These are phyloP conservation scores for Trifolium repens DNA, from an alignment of 306 rosid species.

Conservation along the genomic window DNA sequence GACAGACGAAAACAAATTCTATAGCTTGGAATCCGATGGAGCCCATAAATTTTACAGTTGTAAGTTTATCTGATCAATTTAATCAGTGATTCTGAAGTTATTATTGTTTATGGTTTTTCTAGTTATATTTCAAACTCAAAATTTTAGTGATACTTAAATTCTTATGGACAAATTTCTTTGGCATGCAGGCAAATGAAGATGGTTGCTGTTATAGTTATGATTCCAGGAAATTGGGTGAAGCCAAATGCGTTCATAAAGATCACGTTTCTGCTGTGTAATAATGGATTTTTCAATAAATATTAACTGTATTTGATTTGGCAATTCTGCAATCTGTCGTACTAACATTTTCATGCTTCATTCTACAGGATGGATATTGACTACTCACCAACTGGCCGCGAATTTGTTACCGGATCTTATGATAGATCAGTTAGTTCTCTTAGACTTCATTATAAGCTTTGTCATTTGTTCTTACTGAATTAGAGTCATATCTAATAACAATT, in stretches of 20 bases:
- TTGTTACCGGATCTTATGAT: conserved; percentile 97
- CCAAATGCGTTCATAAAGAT: conserved; percentile 88
- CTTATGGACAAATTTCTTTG: conserved; percentile 18
- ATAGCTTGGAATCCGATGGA: conserved; percentile 97
- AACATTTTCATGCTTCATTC: conserved; percentile 28
- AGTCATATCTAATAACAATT: background rate
- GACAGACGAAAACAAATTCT: conserved; percentile 87
- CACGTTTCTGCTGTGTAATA: conserved; percentile 96
- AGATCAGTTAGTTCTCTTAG: conserved; percentile 77
- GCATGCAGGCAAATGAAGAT: conserved; percentile 89
- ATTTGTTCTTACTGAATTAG: background rate
- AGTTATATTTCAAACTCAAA: conserved; percentile 2
- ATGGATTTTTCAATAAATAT: conserved; percentile 32
- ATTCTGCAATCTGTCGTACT: background rate
- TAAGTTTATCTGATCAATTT: conserved; percentile 51
- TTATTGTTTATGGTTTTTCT: background rate
- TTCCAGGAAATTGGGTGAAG: conserved; percentile 71
- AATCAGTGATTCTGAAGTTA: background rate
- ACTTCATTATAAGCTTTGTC: conserved; percentile 18
- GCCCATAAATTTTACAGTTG: conserved; percentile 91
- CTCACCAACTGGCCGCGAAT: conserved; percentile 97
- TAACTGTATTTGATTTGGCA: background rate
- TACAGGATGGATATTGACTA: conserved; percentile 93
- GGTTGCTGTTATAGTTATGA: conserved; percentile 85
- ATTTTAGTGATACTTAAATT: background rate